Evolutionary conservation across 1,139 yeast genomes (phyloP).

Genomic region (Suhomyces anneliseae): DNA sequence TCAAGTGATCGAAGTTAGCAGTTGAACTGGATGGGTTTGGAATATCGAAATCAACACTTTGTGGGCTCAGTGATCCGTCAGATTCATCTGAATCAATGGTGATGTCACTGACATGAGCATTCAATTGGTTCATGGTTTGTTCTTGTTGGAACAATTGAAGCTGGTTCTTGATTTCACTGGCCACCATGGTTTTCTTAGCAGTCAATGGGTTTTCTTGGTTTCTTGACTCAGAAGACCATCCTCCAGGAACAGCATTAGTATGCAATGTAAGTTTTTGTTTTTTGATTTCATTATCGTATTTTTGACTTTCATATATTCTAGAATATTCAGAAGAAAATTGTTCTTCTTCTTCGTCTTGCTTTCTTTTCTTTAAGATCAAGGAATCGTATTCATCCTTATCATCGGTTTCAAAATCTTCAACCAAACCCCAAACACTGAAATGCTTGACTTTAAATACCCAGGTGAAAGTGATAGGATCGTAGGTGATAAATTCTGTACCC

Average conservation of each 20-base stretch:
- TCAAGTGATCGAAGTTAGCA: slow-evolving; percentile 34
- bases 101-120: slow-evolving; percentile 31
- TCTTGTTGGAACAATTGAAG: slow-evolving; percentile 23
- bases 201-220: slow-evolving; percentile 23
- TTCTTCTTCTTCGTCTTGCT: slow-evolving; percentile 27
- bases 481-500: slow-evolving; percentile 80
- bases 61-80: slow-evolving; percentile 10
- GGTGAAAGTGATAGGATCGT: slow-evolving; percentile 70
- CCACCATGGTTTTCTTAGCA: slow-evolving; percentile 27
- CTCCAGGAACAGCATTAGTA: slow-evolving; percentile 40
- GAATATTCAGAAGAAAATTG: slow-evolving; percentile 29
- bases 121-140: slow-evolving; percentile 19
- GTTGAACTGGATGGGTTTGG: slow-evolving; percentile 10
- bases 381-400: slow-evolving; percentile 40
- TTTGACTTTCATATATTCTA: slow-evolving; percentile 29
- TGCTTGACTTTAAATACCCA: slow-evolving; percentile 89
- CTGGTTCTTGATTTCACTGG: slow-evolving; percentile 29
- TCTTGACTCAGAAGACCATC: slow-evolving; percentile 25
- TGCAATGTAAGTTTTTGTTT: slow-evolving; percentile 33
- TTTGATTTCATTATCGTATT: slow-evolving; percentile 33
- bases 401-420: slow-evolving; percentile 64
- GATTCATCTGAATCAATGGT: slow-evolving; percentile 28
- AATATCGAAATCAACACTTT: slow-evolving; percentile 12
- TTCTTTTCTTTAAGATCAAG: slow-evolving; percentile 27
- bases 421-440: slow-evolving; percentile 91